These are phyloP conservation scores for Rutstroemia sydowiana DNA, from an alignment of 2,329 filamentous ascomycete genomes.

Conservation along the genomic window DNA sequence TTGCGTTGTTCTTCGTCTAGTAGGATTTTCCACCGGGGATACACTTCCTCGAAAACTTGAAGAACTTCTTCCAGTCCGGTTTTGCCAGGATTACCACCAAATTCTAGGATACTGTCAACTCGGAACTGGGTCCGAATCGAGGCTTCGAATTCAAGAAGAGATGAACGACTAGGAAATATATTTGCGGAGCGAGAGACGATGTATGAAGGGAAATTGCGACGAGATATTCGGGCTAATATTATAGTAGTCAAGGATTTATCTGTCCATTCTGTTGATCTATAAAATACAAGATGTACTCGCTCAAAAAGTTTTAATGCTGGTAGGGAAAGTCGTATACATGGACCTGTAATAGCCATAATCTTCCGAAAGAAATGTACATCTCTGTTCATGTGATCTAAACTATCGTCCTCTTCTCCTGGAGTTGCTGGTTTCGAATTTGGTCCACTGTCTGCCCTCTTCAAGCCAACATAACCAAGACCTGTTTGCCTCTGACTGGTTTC, in stretches of 20 bases:
- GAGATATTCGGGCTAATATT: conserved; percentile 84
- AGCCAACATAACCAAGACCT: conserved; percentile 62
- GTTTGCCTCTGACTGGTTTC: conserved; percentile 66
- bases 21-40: conserved; percentile 72
- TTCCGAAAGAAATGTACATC: conserved; percentile 70
- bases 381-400: conserved; percentile 48
- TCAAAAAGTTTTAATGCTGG: conserved; percentile 76
- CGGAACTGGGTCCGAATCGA: conserved; percentile 74
- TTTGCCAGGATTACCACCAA: conserved; percentile 61
- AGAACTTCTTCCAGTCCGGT: conserved; percentile 61
- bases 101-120: conserved; percentile 77
- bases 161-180: conserved; percentile 71
- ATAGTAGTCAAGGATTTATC: conserved; percentile 94
- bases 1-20: conserved; percentile 69
- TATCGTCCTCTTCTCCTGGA: conserved; percentile 38
- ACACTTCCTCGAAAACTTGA: conserved; percentile 63
- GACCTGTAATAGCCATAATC: conserved; percentile 69
- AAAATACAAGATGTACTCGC: conserved; percentile 91
- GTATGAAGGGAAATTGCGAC: conserved; percentile 81
- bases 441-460: conserved; percentile 44
- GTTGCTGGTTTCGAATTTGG: conserved; percentile 1
- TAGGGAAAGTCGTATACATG: conserved; percentile 74
- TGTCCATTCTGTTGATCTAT: conserved; percentile 92
- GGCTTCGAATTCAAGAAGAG: conserved; percentile 82
- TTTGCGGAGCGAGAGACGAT: conserved; percentile 83